Conservation (phyloP, 305 asterid genomes). For the Fraxinus nigra region DNA sequence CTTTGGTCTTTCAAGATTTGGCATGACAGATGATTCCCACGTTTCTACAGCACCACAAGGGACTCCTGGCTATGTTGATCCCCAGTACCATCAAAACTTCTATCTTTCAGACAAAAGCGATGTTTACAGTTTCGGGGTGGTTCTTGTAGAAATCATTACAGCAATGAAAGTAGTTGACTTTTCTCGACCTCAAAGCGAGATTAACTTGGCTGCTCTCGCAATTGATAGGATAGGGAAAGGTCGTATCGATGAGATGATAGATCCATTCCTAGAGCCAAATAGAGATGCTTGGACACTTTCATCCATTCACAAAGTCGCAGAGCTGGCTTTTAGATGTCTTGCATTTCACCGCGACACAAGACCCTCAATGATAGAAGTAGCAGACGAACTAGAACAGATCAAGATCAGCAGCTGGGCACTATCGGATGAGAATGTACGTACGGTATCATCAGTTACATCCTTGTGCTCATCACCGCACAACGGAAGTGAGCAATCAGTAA, state of each 20-base stretch:
- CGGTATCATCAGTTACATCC: conserved; percentile 69
- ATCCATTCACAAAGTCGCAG: conserved; percentile 79
- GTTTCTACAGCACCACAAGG: conserved; percentile 98
- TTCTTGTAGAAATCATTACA: conserved; percentile 82
- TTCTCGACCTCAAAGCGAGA: conserved; percentile 72
- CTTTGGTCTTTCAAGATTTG: conserved; percentile 83
- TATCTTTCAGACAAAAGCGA: conserved; percentile 95
- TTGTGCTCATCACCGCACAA: conserved; percentile 67
- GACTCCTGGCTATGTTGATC: conserved; percentile 92
- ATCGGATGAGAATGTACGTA: conserved; percentile 48
- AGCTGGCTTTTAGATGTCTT: conserved; percentile 90
- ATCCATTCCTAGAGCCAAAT: conserved; percentile 70
- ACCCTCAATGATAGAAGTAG: conserved; percentile 94
- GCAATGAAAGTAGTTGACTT: conserved; percentile 87
- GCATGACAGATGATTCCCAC: conserved; percentile 88
- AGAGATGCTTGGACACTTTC: conserved; percentile 97
- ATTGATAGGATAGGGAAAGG: conserved; percentile 83
- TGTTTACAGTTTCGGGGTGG: conserved; percentile 96
- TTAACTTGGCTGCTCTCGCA: conserved; percentile 85
- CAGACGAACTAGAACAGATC: conserved; percentile 89
- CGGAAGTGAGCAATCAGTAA: conserved; percentile 68
- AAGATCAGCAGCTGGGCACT: conserved; percentile 75
- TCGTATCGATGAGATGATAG: conserved; percentile 74
- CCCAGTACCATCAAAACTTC: conserved; percentile 95
- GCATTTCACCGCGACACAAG: conserved; percentile 89